These are phyloP conservation scores for Nelumbo lutea DNA, from an alignment of 164 flowering plant species.

Conservation along the genomic window DNA sequence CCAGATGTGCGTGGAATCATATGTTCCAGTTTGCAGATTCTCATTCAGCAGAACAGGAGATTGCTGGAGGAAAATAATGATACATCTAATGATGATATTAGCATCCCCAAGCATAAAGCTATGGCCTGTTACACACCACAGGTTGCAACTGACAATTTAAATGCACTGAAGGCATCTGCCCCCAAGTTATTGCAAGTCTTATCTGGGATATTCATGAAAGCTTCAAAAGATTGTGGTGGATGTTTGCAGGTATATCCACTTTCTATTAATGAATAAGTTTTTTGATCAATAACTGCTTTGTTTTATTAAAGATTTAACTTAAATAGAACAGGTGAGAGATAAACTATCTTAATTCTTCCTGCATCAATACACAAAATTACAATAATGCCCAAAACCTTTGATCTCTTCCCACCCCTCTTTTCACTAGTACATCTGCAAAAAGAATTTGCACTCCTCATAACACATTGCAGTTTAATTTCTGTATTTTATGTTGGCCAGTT, in stretches of 20 bases:
- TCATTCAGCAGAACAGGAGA: constrained; percentile 75
- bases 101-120: constrained; percentile 44
- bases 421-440: too few relatives aligned
- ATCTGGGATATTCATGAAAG: constrained; percentile 44
- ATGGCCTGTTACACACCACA: constrained; percentile 48
- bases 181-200: constrained; percentile 47
- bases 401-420: too few relatives aligned
- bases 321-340: too few relatives aligned
- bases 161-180: constrained; percentile 49
- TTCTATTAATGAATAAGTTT: background rate
- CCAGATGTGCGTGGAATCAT: constrained; percentile 67
- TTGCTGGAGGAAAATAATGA: constrained; percentile 40
- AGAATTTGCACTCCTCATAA: too few relatives aligned
- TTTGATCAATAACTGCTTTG: too few relatives aligned
- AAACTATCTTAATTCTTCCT: too few relatives aligned
- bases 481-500: too few relatives aligned
- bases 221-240: constrained; percentile 67
- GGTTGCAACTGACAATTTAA: constrained; percentile 61
- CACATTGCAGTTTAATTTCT: too few relatives aligned
- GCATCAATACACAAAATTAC: too few relatives aligned
- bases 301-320: too few relatives aligned
- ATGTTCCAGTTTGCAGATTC: constrained; percentile 76
- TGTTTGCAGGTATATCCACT: constrained; percentile 65
- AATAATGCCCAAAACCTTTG: too few relatives aligned
- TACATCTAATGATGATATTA: constrained; percentile 24